phyloP scores from a whole-genome alignment of 257 asterid genomes.

The Lycium barbarum region DNA sequence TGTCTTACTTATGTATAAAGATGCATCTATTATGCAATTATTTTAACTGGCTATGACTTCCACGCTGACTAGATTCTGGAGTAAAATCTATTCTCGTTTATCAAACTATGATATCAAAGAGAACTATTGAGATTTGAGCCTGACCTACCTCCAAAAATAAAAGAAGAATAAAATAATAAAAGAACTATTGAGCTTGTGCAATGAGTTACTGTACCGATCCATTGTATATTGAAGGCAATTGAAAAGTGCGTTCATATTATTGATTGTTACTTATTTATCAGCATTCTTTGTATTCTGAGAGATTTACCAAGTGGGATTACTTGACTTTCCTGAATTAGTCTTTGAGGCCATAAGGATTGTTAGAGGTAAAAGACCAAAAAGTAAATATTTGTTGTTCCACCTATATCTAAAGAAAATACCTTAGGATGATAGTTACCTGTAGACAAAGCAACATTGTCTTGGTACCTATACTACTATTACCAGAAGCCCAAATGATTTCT shows the following conservation, averaged over 20 bases:
- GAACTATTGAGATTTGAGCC: not conserved
- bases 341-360: conserved; percentile 4
- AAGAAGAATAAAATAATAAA: not conserved
- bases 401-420: not conserved
- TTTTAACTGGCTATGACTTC: conserved; percentile 2
- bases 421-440: not conserved
- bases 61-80: not conserved
- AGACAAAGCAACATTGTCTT: conserved; percentile 1
- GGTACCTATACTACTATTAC: not conserved
- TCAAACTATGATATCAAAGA: conserved; percentile 1
- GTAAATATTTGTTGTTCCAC: conserved; percentile 4
- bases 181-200: conserved; percentile 10
- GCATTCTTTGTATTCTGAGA: conserved; percentile 6
- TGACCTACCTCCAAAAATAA: not conserved
- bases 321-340: not conserved
- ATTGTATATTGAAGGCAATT: not conserved
- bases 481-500: conserved; percentile 6
- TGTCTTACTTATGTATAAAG: not conserved
- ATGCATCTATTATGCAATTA: not conserved
- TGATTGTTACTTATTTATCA: conserved; percentile 10
- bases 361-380: not conserved
- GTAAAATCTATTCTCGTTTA: not conserved
- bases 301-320: not conserved
- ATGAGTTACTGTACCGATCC: not conserved
- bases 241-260: not conserved